phyloP scores from a whole-genome alignment of 2,329 filamentous ascomycete species.

The Penicillium nordicum region DNA sequence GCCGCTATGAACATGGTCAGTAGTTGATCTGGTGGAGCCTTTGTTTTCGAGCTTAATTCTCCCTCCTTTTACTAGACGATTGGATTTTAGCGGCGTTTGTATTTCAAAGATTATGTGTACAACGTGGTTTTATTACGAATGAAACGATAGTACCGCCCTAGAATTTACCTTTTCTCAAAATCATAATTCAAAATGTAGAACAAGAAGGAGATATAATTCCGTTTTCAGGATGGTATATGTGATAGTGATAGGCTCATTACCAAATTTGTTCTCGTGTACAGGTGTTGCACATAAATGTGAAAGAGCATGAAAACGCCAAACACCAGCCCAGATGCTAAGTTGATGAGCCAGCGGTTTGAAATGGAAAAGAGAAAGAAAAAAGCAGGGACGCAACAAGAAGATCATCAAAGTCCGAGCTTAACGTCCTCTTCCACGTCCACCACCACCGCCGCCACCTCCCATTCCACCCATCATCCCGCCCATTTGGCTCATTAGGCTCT shows the following conservation, averaged over 20 bases:
- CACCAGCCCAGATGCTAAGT: conserved; percentile 20
- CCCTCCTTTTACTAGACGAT: conserved; percentile 11
- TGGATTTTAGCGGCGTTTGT: conserved; percentile 13
- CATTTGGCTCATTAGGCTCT: conserved; percentile 75
- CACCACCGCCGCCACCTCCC: conserved; percentile 46
- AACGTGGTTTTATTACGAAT: conserved; percentile 19
- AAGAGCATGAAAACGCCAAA: conserved; percentile 18
- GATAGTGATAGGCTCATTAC: conserved; percentile 9
- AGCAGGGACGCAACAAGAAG: not conserved
- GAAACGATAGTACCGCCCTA: conserved; percentile 16
- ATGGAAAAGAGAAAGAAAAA: conserved; percentile 10
- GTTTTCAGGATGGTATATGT: conserved; percentile 7
- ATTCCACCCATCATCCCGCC: conserved; percentile 56
- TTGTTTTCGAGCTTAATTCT: not conserved
- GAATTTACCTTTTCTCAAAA: not conserved
- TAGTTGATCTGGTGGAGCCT: conserved; percentile 6
- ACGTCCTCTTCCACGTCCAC: conserved; percentile 33
- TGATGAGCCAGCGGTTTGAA: conserved; percentile 12
- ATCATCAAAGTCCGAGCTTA: conserved; percentile 16
- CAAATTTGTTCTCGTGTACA: conserved; percentile 10
- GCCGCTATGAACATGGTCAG: conserved; percentile 26
- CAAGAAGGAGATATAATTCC: not conserved
- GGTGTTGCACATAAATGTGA: conserved; percentile 7
- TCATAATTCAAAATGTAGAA: not conserved
- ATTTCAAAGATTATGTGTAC: conserved; percentile 15